phyloP scores from a whole-genome alignment of 176 grass and related monocot genomes.

The Zea mays region DNA sequence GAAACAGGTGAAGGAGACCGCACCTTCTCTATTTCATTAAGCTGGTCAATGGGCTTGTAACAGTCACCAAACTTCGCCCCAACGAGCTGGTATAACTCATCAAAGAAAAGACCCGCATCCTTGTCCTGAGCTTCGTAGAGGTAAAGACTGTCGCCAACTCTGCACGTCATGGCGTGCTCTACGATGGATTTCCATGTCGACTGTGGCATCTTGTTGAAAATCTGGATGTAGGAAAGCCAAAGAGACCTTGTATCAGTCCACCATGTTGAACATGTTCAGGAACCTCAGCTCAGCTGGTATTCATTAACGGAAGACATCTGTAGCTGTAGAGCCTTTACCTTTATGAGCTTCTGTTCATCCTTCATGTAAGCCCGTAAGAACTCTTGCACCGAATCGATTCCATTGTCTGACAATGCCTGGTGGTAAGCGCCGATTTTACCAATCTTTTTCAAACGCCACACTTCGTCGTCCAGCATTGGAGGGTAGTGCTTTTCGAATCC shows the following conservation, averaged over 20 bases:
- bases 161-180: slow-evolving; percentile 49
- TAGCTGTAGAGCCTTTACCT: slow-evolving; percentile 32
- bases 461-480: slow-evolving; percentile 40
- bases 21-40: slow-evolving; percentile 45
- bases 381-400: slow-evolving; percentile 45
- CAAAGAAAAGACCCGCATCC: slow-evolving; percentile 40
- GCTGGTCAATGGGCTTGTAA: slow-evolving; percentile 45
- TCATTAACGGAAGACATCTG: not conserved
- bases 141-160: slow-evolving; percentile 27
- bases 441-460: slow-evolving; percentile 56
- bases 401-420: slow-evolving; percentile 33
- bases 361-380: slow-evolving; percentile 47
- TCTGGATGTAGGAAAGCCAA: slow-evolving; percentile 34
- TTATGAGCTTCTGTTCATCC: slow-evolving; percentile 42
- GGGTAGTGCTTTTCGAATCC: slow-evolving; percentile 55
- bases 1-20: slow-evolving; percentile 2
- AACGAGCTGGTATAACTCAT: slow-evolving; percentile 54
- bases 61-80: slow-evolving; percentile 49
- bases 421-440: slow-evolving; percentile 37
- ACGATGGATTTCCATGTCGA: slow-evolving; percentile 52
- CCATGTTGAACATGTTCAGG: not conserved
- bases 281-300: not conserved
- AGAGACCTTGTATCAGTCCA: slow-evolving; percentile 21
- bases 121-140: slow-evolving; percentile 15
- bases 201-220: slow-evolving; percentile 47